Evolutionary conservation across 2,329 filamentous ascomycete genomes (phyloP).

Genomic region (Trichoderma endophyticum): DNA sequence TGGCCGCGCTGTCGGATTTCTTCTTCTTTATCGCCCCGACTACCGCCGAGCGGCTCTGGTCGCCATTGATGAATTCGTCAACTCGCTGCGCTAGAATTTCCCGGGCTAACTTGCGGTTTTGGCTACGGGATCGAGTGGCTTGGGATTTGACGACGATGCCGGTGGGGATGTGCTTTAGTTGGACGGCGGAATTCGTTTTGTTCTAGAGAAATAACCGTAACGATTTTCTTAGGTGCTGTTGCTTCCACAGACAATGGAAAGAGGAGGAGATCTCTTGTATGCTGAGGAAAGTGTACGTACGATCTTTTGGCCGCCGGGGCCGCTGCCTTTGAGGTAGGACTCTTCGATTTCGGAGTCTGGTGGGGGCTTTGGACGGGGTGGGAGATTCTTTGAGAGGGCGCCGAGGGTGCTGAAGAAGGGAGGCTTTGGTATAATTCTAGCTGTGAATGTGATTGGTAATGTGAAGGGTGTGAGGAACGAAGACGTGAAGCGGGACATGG

Average conservation of each 20-base stretch:
- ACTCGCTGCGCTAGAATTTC: conserved; percentile 70
- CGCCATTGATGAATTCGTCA: conserved; percentile 71
- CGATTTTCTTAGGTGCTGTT: background rate
- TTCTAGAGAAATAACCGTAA: conserved; percentile 52
- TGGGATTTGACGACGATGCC: conserved; percentile 94
- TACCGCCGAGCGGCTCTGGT: conserved; percentile 62
- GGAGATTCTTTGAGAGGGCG: conserved; percentile 55
- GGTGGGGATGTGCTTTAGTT: conserved; percentile 84
- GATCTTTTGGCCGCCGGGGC: conserved; percentile 95
- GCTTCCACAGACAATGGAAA: background rate
- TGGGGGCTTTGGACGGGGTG: conserved; percentile 69
- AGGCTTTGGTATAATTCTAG: background rate
- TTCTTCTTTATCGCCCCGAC: conserved; percentile 61
- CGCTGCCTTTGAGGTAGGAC: conserved; percentile 83
- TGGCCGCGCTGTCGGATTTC: conserved; percentile 71
- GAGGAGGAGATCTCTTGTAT: background rate
- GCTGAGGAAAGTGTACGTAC: conserved; percentile 42
- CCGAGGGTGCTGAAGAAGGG: conserved; percentile 34
- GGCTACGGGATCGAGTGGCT: conserved; percentile 78
- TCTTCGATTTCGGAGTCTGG: conserved; percentile 79
- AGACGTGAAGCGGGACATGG: background rate
- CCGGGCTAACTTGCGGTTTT: conserved; percentile 85
- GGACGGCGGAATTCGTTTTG: conserved; percentile 94
- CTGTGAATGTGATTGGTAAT: background rate
- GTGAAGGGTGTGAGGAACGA: background rate